These are phyloP conservation scores for Blastocystis sp. DNA, from an alignment of 352 stramenopile species.

Conservation along the genomic window DNA sequence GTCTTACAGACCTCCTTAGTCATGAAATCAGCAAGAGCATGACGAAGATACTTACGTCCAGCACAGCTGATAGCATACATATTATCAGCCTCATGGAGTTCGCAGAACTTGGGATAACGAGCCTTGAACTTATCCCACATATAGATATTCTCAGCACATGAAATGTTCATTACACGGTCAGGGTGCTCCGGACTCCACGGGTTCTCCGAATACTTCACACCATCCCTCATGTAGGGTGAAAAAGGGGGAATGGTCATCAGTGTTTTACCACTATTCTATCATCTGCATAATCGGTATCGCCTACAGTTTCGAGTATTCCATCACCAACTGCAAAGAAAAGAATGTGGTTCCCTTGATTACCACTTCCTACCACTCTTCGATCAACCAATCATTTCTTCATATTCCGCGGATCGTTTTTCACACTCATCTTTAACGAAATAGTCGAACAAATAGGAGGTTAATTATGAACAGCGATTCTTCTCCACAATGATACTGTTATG, in stretches of 20 bases:
- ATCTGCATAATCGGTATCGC: not conserved
- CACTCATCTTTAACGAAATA: no score
- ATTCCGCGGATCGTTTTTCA: no score
- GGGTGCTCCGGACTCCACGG: slow-evolving; percentile 57
- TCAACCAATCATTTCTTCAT: not conserved
- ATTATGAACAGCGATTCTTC: no score
- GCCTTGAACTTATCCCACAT: slow-evolving; percentile 55
- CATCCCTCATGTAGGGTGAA: slow-evolving; percentile 55
- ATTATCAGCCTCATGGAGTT: slow-evolving; percentile 39
- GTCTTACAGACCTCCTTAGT: slow-evolving; percentile 75
- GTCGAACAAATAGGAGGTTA: no score
- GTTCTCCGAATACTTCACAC: slow-evolving; percentile 60
- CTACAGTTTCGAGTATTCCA: slow-evolving; percentile 53
- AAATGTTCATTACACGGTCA: slow-evolving; percentile 66
- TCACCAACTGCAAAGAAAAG: not conserved
- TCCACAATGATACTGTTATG: no score
- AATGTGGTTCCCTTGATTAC: not conserved
- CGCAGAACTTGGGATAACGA: slow-evolving; percentile 39
- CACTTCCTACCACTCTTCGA: slow-evolving; percentile 23
- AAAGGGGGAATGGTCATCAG: slow-evolving; percentile 44
- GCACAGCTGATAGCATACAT: slow-evolving; percentile 56
- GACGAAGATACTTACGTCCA: slow-evolving; percentile 40
- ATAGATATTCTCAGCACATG: slow-evolving; percentile 59
- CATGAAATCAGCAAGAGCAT: slow-evolving; percentile 61
- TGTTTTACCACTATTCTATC: slow-evolving; percentile 40